A percentile compares a stretch with the other conserved stretches of the same genome.
phyloP scores from a whole-genome alignment of 805 yeast species.

The Candida boidinii region DNA sequence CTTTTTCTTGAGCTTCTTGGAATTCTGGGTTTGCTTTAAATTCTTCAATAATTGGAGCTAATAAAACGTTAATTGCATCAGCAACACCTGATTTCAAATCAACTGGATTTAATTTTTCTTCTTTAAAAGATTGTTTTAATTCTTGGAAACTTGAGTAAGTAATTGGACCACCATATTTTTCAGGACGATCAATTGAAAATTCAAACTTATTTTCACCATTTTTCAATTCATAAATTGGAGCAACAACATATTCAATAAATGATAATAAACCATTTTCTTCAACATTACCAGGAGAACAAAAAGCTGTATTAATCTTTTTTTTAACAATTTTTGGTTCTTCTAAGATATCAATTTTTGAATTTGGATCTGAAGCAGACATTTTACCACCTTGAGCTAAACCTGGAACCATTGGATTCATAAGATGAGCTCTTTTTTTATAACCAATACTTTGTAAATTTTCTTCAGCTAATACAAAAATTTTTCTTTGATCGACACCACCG shows the following conservation, averaged over 20 bases:
- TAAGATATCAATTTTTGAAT: slow-evolving; percentile 87
- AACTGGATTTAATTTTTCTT: slow-evolving; percentile 77
- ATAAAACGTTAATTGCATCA: slow-evolving; percentile 68
- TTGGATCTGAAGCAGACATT: slow-evolving; percentile 98
- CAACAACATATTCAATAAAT: slow-evolving; percentile 74
- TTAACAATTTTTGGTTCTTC: slow-evolving; percentile 84
- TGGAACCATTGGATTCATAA: slow-evolving; percentile 99
- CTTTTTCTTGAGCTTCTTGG: slow-evolving; percentile 64
- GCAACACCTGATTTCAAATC: slow-evolving; percentile 92
- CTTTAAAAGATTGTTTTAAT: slow-evolving; percentile 63
- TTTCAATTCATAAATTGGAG: slow-evolving; percentile 79
- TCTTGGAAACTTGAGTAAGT: slow-evolving; percentile 59
- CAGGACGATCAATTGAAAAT: slow-evolving; percentile 83
- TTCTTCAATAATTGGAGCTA: slow-evolving; percentile 78
- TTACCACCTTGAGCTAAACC: slow-evolving; percentile 96
- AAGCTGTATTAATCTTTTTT: slow-evolving; percentile 88
- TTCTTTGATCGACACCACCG: slow-evolving; percentile 99
- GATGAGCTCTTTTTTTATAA: slow-evolving; percentile 94
- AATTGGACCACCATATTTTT: slow-evolving; percentile 92
- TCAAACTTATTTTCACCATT: slow-evolving; percentile 47
- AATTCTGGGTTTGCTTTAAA: slow-evolving; percentile 57
- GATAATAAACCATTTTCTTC: slow-evolving; percentile 88
- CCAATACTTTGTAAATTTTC: slow-evolving; percentile 83
- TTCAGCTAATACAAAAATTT: slow-evolving; percentile 94
- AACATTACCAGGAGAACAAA: slow-evolving; percentile 89